Evolutionary conservation across 2,329 filamentous ascomycete species (phyloP).

Genomic region (Paraphaeosphaeria minitans): DNA sequence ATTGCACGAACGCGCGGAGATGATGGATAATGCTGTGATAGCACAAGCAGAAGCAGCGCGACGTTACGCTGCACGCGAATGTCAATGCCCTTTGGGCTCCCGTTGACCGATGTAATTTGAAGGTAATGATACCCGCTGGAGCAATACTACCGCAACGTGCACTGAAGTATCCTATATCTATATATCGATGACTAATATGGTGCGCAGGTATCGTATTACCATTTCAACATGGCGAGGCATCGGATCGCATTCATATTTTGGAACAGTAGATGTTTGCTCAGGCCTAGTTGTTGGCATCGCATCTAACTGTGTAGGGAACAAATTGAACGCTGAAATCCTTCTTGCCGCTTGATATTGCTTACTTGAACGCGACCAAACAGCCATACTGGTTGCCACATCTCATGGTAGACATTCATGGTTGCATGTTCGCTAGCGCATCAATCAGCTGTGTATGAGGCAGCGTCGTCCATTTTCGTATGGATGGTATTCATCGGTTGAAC

Average conservation of each 20-base stretch:
- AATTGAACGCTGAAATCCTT: neutral
- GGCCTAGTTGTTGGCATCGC: neutral
- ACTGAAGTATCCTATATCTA: neutral
- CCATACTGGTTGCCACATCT: constrained; percentile 19
- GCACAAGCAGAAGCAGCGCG: neutral
- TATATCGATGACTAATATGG: neutral
- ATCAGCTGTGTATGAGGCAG: too few species aligned
- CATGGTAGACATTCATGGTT: too few species aligned
- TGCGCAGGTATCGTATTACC: neutral
- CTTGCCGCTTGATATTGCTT: neutral
- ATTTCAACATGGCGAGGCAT: neutral
- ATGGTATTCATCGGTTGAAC: too few species aligned
- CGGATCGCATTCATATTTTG: neutral
- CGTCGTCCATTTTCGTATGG: too few species aligned
- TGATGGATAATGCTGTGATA: constrained; percentile 1
- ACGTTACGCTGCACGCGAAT: constrained; percentile 1
- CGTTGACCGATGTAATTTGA: neutral
- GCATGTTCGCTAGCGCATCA: too few species aligned
- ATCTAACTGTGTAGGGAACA: neutral
- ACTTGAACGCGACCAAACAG: constrained; percentile 14
- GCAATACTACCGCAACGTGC: neutral
- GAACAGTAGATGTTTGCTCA: too few species aligned
- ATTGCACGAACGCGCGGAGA: neutral
- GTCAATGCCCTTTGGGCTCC: neutral
- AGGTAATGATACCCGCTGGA: neutral